Evolutionary conservation across 2,329 filamentous ascomycete species (phyloP).

Genomic region (Macrophomina phaseolina): DNA sequence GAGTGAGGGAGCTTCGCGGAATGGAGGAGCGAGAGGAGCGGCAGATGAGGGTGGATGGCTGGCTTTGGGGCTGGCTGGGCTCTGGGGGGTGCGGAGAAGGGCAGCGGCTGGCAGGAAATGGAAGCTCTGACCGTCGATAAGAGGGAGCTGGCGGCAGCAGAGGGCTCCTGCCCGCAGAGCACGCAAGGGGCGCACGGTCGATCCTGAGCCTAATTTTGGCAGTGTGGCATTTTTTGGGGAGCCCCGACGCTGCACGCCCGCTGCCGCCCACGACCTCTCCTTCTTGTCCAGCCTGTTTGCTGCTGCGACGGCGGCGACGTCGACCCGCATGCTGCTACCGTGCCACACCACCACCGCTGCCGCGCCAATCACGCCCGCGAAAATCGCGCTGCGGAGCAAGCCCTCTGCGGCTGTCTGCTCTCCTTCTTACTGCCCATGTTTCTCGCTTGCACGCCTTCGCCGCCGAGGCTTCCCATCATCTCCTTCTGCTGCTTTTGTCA

Average conservation of each 20-base stretch:
- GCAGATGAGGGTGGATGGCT: constrained; percentile 2
- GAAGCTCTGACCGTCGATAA: constrained; percentile 19
- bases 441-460: constrained; percentile 8
- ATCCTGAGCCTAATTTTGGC: constrained; percentile 22
- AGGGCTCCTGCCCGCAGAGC: background rate
- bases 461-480: background rate
- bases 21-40: background rate
- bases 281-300: background rate
- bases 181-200: constrained; percentile 20
- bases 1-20: background rate
- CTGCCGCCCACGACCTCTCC: background rate
- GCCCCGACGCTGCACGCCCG: background rate
- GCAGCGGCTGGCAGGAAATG: background rate
- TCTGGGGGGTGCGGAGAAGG: constrained; percentile 15
- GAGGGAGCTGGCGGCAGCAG: constrained; percentile 10
- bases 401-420: constrained; percentile 4
- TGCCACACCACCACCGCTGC: constrained; percentile 16
- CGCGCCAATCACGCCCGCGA: constrained; percentile 7
- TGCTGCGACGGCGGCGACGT: background rate
- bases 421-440: constrained; percentile 10
- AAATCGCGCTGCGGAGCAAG: constrained; percentile 13
- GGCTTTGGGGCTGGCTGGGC: constrained; percentile 3
- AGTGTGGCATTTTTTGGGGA: background rate
- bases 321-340: background rate
- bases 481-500: background rate